phyloP scores from a whole-genome alignment of 495 filamentous ascomycete species.

The Hypoxylon lienhwacheense region DNA sequence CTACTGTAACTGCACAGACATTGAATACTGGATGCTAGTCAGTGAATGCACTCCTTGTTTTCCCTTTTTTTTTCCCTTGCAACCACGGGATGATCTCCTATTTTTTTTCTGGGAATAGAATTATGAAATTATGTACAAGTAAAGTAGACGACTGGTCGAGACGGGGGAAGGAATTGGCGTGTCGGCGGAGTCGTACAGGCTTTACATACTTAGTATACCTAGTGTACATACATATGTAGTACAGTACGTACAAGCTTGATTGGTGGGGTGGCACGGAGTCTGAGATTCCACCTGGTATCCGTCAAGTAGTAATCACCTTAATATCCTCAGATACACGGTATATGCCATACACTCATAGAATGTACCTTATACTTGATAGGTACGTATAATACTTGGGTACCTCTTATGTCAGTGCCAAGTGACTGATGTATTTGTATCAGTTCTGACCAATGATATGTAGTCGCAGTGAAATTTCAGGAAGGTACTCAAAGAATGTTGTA shows the following conservation, averaged over 20 bases:
- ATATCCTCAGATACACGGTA: no score
- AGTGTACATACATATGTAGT: no score
- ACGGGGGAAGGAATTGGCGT: slow-evolving; percentile 30
- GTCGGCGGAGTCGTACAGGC: slow-evolving; percentile 25
- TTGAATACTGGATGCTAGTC: no score
- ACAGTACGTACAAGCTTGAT: slow-evolving; percentile 19
- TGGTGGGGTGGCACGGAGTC: slow-evolving; percentile 10
- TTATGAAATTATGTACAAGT: no score
- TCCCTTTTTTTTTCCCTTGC: slow-evolving; percentile 18
- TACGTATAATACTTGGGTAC: not conserved
- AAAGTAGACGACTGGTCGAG: slow-evolving; percentile 22
- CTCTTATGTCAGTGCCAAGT: no score
- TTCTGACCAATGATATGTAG: slow-evolving; percentile 17
- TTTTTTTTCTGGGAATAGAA: slow-evolving; percentile 30
- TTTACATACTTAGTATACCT: no score
- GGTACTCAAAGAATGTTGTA: slow-evolving; percentile 8
- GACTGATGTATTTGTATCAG: no score
- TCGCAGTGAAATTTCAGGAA: slow-evolving; percentile 21
- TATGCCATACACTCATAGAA: no score
- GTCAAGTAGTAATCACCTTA: no score
- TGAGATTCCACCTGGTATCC: slow-evolving; percentile 1
- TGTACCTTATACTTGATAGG: not conserved
- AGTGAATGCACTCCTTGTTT: slow-evolving; percentile 26
- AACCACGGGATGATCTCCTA: slow-evolving; percentile 34
- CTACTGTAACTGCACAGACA: slow-evolving; percentile 33